A percentile compares a stretch with the other conserved stretches of the same genome.
Conservation (phyloP, 345 rosid genomes). For the Corchorus olitorius region DNA sequence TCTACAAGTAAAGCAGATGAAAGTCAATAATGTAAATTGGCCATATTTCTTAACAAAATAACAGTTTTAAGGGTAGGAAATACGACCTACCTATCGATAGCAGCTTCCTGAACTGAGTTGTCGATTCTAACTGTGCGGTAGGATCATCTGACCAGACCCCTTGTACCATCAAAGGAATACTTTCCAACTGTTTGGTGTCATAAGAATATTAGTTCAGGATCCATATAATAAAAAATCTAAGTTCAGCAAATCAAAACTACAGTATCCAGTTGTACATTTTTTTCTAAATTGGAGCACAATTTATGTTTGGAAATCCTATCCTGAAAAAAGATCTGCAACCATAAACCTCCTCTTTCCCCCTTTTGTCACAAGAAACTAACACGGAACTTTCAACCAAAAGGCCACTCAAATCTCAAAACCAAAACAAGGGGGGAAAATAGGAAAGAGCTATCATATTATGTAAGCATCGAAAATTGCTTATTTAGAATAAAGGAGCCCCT, state of each 20-base stretch:
- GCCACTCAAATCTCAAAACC: background rate
- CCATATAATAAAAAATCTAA: conserved; percentile 6
- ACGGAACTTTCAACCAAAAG: background rate
- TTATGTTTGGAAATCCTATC: background rate
- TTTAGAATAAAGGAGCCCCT: background rate
- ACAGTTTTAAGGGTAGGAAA: background rate
- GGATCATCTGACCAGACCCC: conserved; percentile 74
- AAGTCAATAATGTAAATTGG: background rate
- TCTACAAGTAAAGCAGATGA: conserved; percentile 43
- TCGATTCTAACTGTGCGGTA: conserved; percentile 65
- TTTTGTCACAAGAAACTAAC: background rate
- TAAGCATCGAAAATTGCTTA: too few species aligned
- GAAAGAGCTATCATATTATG: background rate
- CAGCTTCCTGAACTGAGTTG: conserved; percentile 78
- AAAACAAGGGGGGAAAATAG: background rate
- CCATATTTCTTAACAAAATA: background rate
- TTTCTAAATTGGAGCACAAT: background rate
- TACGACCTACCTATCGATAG: conserved; percentile 62
- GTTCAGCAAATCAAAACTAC: background rate
- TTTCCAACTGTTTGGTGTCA: conserved; percentile 62
- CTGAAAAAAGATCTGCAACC: background rate
- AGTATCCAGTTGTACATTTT: background rate
- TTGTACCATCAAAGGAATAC: conserved; percentile 73
- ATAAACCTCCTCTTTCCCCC: background rate
- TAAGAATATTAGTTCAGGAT: conserved; percentile 10